phyloP scores from a whole-genome alignment of 495 filamentous ascomycete genomes.

The Monascus purpureus region DNA sequence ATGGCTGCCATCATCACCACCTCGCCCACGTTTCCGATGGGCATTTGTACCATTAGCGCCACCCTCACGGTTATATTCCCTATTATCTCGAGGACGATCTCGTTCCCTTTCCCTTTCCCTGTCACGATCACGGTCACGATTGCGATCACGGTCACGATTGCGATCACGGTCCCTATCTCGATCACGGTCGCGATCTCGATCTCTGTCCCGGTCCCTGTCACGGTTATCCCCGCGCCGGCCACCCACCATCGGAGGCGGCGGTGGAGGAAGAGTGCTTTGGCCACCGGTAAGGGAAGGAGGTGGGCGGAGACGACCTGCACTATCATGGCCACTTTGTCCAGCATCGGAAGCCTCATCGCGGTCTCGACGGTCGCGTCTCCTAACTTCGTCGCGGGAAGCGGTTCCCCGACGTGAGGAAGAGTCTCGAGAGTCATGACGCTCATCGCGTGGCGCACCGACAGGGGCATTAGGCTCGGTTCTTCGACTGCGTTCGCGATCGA shows the following conservation, averaged over 20 bases:
- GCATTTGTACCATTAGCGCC: conserved; percentile 9
- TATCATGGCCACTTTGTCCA: background rate
- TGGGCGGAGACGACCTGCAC: conserved; percentile 28
- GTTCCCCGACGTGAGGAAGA: conserved; percentile 18
- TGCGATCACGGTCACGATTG: conserved; percentile 9
- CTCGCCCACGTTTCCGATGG: conserved; percentile 28
- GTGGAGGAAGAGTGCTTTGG: conserved; percentile 19
- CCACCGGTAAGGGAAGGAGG: conserved; percentile 24
- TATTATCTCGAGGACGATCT: conserved; percentile 1
- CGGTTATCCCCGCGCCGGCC: conserved; percentile 4
- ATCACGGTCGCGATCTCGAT: conserved; percentile 25
- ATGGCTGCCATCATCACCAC: conserved; percentile 16
- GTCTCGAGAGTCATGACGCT: conserved; percentile 24
- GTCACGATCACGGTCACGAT: conserved; percentile 26
- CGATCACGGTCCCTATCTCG: conserved; percentile 25
- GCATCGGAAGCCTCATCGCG: conserved; percentile 17
- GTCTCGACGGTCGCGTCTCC: conserved; percentile 24
- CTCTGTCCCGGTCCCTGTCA: conserved; percentile 24
- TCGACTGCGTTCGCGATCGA: conserved; percentile 27
- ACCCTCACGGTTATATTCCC: conserved; percentile 14
- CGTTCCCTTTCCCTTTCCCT: conserved; percentile 11
- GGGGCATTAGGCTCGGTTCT: conserved; percentile 19
- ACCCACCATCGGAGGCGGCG: conserved; percentile 14
- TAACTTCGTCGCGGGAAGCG: conserved; percentile 25
- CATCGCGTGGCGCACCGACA: conserved; percentile 14